A percentile compares a stretch with the other conserved stretches of the same genome.
These are phyloP conservation scores for Heterobasidion occidentale DNA, from an alignment of 1,284 basidiomycete genomes.

Conservation along the genomic window DNA sequence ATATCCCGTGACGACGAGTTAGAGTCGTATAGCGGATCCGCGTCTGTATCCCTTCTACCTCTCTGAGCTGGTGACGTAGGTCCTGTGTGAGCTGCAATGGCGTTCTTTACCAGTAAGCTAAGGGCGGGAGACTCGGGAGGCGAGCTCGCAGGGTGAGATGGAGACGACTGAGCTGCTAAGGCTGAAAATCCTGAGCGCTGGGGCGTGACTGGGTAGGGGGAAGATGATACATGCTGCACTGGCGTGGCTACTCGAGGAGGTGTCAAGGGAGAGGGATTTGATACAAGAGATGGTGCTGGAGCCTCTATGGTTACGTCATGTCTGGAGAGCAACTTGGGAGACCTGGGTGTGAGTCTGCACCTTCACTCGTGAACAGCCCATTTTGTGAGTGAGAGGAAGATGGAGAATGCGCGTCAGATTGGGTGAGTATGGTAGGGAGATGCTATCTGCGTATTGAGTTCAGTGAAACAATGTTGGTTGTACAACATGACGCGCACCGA, in stretches of 20 bases:
- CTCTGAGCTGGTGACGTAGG: neutral
- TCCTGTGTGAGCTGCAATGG: neutral
- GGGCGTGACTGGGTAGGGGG: neutral
- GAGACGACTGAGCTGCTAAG: constrained; percentile 1
- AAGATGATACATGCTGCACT: neutral
- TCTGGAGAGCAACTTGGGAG: too few relatives aligned
- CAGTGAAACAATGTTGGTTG: neutral
- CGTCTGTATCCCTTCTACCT: neutral
- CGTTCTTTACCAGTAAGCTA: neutral
- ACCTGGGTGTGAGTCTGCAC: too few relatives aligned
- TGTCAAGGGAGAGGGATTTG: neutral
- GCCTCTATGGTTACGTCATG: too few relatives aligned
- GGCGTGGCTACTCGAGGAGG: neutral
- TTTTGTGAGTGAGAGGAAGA: too few relatives aligned
- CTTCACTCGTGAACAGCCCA: too few relatives aligned
- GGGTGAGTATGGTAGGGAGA: neutral
- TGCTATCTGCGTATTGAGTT: neutral
- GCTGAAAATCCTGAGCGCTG: neutral
- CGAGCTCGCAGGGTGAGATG: neutral
- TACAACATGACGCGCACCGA: neutral
- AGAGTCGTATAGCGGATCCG: neutral
- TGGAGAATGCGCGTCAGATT: neutral
- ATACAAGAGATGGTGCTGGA: too few relatives aligned
- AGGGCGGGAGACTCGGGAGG: neutral
- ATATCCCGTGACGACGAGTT: neutral